phyloP scores from a whole-genome alignment of 306 rosid species.

The Begonia masoniana region DNA sequence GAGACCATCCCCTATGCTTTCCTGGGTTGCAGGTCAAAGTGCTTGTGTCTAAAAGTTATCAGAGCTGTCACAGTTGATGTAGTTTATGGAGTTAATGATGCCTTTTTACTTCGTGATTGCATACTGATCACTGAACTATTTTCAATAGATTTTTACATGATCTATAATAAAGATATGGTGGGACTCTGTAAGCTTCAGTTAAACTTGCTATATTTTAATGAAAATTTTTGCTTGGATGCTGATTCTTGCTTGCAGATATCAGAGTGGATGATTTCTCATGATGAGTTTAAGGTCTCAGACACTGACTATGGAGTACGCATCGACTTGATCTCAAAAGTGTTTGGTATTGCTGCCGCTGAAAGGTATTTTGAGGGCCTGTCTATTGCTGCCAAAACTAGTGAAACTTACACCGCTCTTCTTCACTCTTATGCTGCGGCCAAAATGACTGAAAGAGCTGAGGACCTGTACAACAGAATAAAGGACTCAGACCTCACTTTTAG shows the following conservation, averaged over 20 bases:
- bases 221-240: no score
- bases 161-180: no score
- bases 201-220: no score
- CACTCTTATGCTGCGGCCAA: conserved; percentile 74
- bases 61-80: no score
- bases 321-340: conserved; percentile 81
- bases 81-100: no score
- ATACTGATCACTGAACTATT: no score
- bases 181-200: no score
- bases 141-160: no score
- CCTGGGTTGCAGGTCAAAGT: no score
- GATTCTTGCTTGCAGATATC: conserved; percentile 50
- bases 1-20: no score
- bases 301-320: conserved; percentile 74
- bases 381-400: conserved; percentile 40
- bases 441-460: conserved; percentile 69
- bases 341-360: conserved; percentile 85
- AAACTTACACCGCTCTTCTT: conserved; percentile 80
- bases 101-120: no score
- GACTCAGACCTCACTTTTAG: conserved; percentile 36
- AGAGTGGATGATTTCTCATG: conserved; percentile 77
- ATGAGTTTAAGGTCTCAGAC: conserved; percentile 44
- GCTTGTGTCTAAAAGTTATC: no score
- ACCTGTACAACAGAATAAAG: conserved; percentile 51
- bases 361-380: conserved; percentile 82